Evolutionary conservation across 352 stramenopile species (phyloP).

Genomic region (Lagenidium giganteum): DNA sequence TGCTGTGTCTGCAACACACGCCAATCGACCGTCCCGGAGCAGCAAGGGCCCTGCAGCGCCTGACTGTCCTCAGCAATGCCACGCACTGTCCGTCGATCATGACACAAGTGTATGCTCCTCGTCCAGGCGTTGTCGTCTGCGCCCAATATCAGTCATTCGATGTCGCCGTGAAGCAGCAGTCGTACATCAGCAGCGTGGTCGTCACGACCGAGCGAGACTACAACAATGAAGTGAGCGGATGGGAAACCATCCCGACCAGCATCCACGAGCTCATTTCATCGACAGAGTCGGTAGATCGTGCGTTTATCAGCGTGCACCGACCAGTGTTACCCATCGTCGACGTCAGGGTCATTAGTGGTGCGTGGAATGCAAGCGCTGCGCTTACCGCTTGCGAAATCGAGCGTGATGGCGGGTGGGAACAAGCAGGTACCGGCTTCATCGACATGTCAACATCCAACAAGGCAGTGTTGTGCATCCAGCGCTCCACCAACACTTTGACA

Average conservation of each 20-base stretch:
- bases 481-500: no score
- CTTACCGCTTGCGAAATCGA: no score
- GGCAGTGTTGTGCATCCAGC: no score
- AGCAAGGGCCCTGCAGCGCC: conserved; percentile 1
- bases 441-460: no score
- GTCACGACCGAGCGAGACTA: not conserved
- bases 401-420: no score
- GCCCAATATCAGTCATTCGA: not conserved
- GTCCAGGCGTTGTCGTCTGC: not conserved
- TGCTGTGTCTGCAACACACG: conserved; percentile 11
- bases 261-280: conserved; percentile 13
- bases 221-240: not conserved
- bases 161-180: not conserved
- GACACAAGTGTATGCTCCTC: not conserved
- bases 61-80: conserved; percentile 3
- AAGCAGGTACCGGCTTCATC: not conserved
- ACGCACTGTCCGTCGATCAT: not conserved
- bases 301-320: conserved; percentile 29
- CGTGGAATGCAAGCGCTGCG: no score
- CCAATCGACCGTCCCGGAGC: conserved; percentile 1
- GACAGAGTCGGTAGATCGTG: conserved; percentile 7
- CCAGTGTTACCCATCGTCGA: conserved; percentile 29
- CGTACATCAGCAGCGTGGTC: conserved; percentile 11
- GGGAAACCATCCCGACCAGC: conserved; percentile 1
- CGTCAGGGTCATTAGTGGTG: no score